Percentiles rank a stretch among this genome's conserved stretches.
Evolutionary conservation across 768 basidiomycete species (phyloP).

Genomic region (Kwoniella heveanensis): DNA sequence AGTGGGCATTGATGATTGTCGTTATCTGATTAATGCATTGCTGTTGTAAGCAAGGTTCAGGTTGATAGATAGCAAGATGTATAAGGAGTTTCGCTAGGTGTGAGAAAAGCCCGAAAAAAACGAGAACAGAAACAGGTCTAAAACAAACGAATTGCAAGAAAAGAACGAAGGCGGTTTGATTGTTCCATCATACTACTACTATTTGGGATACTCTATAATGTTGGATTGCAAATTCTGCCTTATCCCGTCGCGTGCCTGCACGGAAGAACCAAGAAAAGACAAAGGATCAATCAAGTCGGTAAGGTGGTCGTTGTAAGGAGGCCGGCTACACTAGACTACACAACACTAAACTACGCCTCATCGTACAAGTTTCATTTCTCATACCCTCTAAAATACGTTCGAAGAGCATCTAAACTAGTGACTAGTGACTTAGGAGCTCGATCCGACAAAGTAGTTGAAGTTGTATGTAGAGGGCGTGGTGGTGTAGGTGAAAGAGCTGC

Average conservation of each 20-base stretch:
- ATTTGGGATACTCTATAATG: not conserved
- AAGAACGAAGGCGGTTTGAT: not conserved
- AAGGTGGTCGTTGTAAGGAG: not conserved
- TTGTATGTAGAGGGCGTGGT: slow-evolving; percentile 50
- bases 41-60: too few species aligned
- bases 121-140: not conserved
- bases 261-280: not conserved
- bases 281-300: too few species aligned
- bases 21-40: slow-evolving; percentile 1
- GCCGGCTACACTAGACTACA: too few species aligned
- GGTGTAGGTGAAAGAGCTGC: slow-evolving; percentile 43
- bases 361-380: not conserved
- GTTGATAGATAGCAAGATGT: not conserved
- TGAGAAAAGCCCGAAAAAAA: not conserved
- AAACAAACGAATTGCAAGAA: not conserved
- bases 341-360: not conserved
- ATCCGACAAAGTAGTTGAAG: slow-evolving; percentile 57
- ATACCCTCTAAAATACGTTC: not conserved
- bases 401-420: not conserved
- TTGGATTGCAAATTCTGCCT: too few species aligned
- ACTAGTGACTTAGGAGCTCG: slow-evolving; percentile 46
- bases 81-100: slow-evolving; percentile 2
- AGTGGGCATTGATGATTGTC: too few species aligned
- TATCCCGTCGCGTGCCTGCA: not conserved
- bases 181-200: not conserved